These are phyloP conservation scores for Saccharomycopsis sp. DNA, from an alignment of 805 yeast genomes.

Conservation along the genomic window DNA sequence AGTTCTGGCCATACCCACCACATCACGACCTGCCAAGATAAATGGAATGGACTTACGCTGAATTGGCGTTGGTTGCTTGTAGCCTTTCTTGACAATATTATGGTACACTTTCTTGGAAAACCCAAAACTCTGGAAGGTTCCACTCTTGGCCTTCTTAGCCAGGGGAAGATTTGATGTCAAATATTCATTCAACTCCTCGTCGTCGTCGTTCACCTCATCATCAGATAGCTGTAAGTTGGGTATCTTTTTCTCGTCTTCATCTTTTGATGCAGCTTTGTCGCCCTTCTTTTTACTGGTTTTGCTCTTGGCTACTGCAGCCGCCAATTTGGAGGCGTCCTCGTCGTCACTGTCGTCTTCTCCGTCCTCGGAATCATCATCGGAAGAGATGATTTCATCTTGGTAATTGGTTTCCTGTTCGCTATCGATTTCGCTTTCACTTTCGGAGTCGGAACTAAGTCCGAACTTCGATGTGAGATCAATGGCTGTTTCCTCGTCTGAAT, in stretches of 20 bases:
- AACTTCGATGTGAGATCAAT: background rate
- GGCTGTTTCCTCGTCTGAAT: slow-evolving; percentile 1
- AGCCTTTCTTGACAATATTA: slow-evolving; percentile 80
- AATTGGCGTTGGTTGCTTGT: slow-evolving; percentile 93
- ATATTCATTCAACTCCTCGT: slow-evolving; percentile 42
- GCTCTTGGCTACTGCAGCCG: slow-evolving; percentile 16
- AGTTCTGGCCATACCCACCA: slow-evolving; percentile 99
- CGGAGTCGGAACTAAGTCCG: slow-evolving; percentile 34
- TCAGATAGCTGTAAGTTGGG: slow-evolving; percentile 51
- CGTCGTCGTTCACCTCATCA: slow-evolving; percentile 39
- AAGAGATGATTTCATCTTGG: slow-evolving; percentile 48
- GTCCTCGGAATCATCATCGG: slow-evolving; percentile 27
- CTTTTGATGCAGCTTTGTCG: slow-evolving; percentile 18
- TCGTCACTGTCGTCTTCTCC: slow-evolving; percentile 31
- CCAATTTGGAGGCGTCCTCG: background rate
- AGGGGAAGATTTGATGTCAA: slow-evolving; percentile 33
- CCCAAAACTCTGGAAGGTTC: slow-evolving; percentile 88
- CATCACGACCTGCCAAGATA: slow-evolving; percentile 80
- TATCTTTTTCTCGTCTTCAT: slow-evolving; percentile 27
- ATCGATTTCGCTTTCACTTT: slow-evolving; percentile 26
- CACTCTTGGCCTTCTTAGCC: slow-evolving; percentile 59
- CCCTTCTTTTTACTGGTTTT: slow-evolving; percentile 24
- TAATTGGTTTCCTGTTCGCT: slow-evolving; percentile 30
- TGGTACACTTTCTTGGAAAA: slow-evolving; percentile 61
- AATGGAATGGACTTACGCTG: slow-evolving; percentile 94